Percentiles rank a stretch among this genome's conserved stretches.
Conservation (phyloP, 768 basidiomycete species). For the Strobilomyces dryophilus region DNA sequence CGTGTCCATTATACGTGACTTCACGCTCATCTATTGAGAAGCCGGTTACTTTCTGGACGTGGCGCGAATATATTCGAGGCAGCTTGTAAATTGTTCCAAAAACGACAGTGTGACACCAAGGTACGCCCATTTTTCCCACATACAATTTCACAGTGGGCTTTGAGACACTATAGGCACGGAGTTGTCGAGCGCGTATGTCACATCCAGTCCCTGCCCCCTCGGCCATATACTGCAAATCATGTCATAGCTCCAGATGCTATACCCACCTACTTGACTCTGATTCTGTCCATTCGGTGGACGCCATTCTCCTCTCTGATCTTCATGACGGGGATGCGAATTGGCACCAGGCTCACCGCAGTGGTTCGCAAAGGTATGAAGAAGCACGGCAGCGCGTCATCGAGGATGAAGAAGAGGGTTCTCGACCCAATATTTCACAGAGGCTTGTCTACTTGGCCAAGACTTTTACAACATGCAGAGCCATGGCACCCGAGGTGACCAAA, state of each 20-base stretch:
- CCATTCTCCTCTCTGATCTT: conserved; percentile 23
- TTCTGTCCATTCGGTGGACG: conserved; percentile 35
- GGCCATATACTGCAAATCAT: conserved; percentile 34
- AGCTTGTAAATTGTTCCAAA: conserved; percentile 25
- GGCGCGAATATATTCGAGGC: conserved; percentile 31
- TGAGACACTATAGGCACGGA: conserved; percentile 12
- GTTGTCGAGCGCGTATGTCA: conserved; percentile 18
- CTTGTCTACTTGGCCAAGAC: conserved; percentile 45
- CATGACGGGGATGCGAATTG: conserved; percentile 24
- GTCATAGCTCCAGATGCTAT: conserved; percentile 36
- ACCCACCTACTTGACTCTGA: conserved; percentile 33
- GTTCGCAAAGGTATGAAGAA: conserved; percentile 15
- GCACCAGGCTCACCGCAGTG: conserved; percentile 32
- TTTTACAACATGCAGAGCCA: conserved; percentile 47
- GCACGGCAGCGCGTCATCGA: conserved; percentile 13
- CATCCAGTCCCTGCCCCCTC: conserved; percentile 16
- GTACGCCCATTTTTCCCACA: conserved; percentile 1
- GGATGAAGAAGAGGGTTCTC: conserved; percentile 36
- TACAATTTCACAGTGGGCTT: neutral
- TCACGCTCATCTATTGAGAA: conserved; percentile 12
- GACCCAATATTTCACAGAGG: conserved; percentile 30
- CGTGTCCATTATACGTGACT: neutral
- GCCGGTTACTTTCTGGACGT: conserved; percentile 22
- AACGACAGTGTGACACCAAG: conserved; percentile 13
- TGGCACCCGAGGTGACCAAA: conserved; percentile 35